These are phyloP conservation scores for Hansenula sp. DNA, from an alignment of 1,139 yeast genomes.

Conservation along the genomic window DNA sequence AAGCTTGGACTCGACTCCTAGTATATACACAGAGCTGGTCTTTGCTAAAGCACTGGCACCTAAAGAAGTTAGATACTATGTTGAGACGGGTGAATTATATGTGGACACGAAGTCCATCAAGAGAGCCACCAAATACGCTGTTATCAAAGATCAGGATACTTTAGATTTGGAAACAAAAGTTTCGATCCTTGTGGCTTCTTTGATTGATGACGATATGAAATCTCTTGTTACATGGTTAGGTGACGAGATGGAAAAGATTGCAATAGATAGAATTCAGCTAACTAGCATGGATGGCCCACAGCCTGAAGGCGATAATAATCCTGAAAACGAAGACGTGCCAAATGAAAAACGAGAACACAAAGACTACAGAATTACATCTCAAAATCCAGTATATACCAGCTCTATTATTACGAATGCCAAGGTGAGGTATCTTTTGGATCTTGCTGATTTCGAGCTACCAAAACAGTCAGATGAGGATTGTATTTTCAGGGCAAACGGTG, in stretches of 20 bases:
- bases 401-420: constrained; percentile 25
- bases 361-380: constrained; percentile 9
- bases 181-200: constrained; percentile 45
- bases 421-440: constrained; percentile 26
- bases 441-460: constrained; percentile 28
- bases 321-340: constrained; percentile 6
- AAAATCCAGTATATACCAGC: constrained; percentile 5
- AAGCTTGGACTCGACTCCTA: constrained; percentile 48
- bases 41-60: constrained; percentile 58
- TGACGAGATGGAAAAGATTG: constrained; percentile 32
- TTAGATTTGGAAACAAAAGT: constrained; percentile 39
- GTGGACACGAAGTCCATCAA: constrained; percentile 9
- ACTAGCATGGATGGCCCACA: constrained; percentile 17
- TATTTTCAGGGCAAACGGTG: constrained; percentile 14
- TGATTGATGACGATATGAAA: constrained; percentile 42
- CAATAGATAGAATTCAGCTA: constrained; percentile 21
- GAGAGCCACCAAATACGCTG: constrained; percentile 12
- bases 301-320: constrained; percentile 17
- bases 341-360: background rate
- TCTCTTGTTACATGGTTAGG: constrained; percentile 41
- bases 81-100: constrained; percentile 51
- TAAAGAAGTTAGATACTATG: constrained; percentile 34
- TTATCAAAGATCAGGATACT: constrained; percentile 19
- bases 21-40: constrained; percentile 61
- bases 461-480: constrained; percentile 17